phyloP scores from a whole-genome alignment of 345 rosid genomes.

The Boechera retrofracta region DNA sequence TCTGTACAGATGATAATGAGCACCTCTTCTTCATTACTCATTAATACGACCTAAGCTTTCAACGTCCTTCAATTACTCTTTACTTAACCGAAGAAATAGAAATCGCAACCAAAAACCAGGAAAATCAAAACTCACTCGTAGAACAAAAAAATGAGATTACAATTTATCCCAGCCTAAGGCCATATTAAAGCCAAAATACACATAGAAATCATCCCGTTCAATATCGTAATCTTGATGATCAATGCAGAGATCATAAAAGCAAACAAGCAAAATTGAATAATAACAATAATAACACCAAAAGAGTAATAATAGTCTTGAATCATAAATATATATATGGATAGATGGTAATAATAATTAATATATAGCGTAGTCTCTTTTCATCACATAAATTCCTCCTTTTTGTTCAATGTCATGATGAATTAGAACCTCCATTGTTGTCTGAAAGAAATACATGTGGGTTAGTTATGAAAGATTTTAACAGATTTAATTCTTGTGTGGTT shows the following conservation, averaged over 20 bases:
- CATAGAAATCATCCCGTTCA: constrained; percentile 20
- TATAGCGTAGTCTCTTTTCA: constrained; percentile 23
- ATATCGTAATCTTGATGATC: constrained; percentile 14
- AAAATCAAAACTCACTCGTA: constrained; percentile 31
- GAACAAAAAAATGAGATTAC: constrained; percentile 23
- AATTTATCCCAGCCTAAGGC: constrained; percentile 18
- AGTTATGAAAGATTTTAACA: background rate
- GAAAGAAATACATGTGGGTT: constrained; percentile 17
- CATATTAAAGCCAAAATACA: constrained; percentile 27
- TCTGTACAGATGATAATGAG: constrained; percentile 21
- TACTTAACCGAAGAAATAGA: constrained; percentile 8
- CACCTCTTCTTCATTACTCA: constrained; percentile 17
- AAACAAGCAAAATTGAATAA: constrained; percentile 37
- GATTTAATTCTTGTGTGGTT: background rate
- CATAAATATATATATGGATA: constrained; percentile 31
- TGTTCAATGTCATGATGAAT: constrained; percentile 25
- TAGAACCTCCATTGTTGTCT: constrained; percentile 38
- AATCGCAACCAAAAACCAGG: background rate
- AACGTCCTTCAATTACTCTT: background rate
- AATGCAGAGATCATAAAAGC: constrained; percentile 17
- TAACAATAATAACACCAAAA: background rate
- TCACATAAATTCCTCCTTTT: constrained; percentile 20
- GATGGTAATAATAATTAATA: background rate
- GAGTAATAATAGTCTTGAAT: constrained; percentile 11
- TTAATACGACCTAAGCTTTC: constrained; percentile 9